A percentile compares a stretch with the other conserved stretches of the same genome.
These are phyloP conservation scores for Lyophyllum atratum DNA, from an alignment of 768 basidiomycete genomes.

Conservation along the genomic window DNA sequence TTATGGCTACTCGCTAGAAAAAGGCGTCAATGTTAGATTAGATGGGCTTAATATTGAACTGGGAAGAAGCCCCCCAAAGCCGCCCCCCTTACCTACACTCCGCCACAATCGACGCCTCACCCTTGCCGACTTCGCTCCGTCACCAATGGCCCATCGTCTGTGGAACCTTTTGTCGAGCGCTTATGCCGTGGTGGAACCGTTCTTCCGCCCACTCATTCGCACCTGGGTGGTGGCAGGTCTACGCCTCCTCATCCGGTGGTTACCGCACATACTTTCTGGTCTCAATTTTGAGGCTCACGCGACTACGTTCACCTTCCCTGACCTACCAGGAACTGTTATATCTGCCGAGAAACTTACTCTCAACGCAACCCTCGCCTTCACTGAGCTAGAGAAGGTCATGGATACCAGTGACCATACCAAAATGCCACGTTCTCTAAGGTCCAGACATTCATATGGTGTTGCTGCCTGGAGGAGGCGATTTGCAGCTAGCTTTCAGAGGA, in stretches of 20 bases:
- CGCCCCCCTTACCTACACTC: constrained; percentile 22
- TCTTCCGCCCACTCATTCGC: constrained; percentile 62
- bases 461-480: constrained; percentile 67
- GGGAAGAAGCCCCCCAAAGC: constrained; percentile 29
- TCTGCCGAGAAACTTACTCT: constrained; percentile 51
- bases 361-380: constrained; percentile 56
- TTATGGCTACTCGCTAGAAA: constrained; percentile 54
- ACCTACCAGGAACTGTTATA: constrained; percentile 54
- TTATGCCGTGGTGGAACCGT: constrained; percentile 55
- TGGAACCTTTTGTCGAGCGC: constrained; percentile 40
- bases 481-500: constrained; percentile 58
- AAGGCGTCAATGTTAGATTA: constrained; percentile 62
- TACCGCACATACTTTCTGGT: constrained; percentile 69
- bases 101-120: constrained; percentile 47
- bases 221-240: constrained; percentile 53
- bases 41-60: constrained; percentile 62
- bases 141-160: constrained; percentile 40
- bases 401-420: constrained; percentile 22
- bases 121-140: constrained; percentile 47
- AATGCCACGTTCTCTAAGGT: constrained; percentile 20
- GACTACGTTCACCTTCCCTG: constrained; percentile 51
- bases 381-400: constrained; percentile 43
- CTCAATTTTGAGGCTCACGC: constrained; percentile 68
- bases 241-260: constrained; percentile 59
- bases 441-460: constrained; percentile 45